These are phyloP conservation scores for Aureobasidium subglaciale DNA, from an alignment of 2,329 filamentous ascomycete species.

Conservation along the genomic window DNA sequence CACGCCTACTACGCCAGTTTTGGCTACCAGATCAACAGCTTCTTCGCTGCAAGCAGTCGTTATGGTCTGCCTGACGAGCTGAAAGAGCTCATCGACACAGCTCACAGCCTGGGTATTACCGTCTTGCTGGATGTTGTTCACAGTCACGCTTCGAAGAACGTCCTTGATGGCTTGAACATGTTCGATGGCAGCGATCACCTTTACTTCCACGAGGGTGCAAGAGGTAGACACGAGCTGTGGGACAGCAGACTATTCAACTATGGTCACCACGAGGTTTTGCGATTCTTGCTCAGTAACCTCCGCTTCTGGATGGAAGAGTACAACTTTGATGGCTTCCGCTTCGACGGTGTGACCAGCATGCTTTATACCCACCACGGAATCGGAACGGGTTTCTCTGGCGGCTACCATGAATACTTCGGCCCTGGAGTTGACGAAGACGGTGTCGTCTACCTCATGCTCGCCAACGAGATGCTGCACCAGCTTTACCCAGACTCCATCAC, in stretches of 20 bases:
- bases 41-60: slow-evolving; percentile 93
- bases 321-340: slow-evolving; percentile 91
- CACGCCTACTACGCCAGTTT: slow-evolving; percentile 99
- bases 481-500: slow-evolving; percentile 84
- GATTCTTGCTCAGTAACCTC: slow-evolving; percentile 93
- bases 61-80: slow-evolving; percentile 91
- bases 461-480: slow-evolving; percentile 91
- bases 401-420: slow-evolving; percentile 98
- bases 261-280: slow-evolving; percentile 83
- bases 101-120: slow-evolving; percentile 81
- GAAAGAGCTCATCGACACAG: slow-evolving; percentile 93
- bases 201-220: slow-evolving; percentile 85
- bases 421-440: slow-evolving; percentile 84
- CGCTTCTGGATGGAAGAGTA: slow-evolving; percentile 99
- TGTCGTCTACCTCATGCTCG: slow-evolving; percentile 89
- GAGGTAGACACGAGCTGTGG: slow-evolving; percentile 87
- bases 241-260: slow-evolving; percentile 98
- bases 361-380: slow-evolving; percentile 94
- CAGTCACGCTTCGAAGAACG: slow-evolving; percentile 96
- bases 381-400: slow-evolving; percentile 95
- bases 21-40: slow-evolving; percentile 97
- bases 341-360: slow-evolving; percentile 98
- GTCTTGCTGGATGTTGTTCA: slow-evolving; percentile 94
- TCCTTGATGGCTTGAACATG: slow-evolving; percentile 87
- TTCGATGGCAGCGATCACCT: slow-evolving; percentile 93